phyloP scores from a whole-genome alignment of 495 filamentous ascomycete genomes.

The Neurospora tetrasperma region DNA sequence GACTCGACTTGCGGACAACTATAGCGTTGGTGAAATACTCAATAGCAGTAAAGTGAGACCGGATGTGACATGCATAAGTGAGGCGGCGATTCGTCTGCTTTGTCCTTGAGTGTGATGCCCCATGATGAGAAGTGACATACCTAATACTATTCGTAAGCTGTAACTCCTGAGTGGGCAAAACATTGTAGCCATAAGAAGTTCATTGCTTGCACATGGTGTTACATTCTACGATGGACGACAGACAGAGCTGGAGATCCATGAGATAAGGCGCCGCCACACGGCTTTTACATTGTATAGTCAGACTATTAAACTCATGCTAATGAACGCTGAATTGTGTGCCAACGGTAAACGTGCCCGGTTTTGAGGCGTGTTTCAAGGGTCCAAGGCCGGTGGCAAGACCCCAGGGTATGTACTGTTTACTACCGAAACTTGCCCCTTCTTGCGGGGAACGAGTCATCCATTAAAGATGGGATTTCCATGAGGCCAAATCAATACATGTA shows the following conservation, averaged over 20 bases:
- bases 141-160: neutral
- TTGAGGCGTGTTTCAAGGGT: neutral
- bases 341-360: neutral
- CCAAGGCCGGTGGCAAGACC: neutral
- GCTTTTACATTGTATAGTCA: neutral
- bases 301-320: neutral
- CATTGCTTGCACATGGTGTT: neutral
- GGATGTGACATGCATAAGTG: neutral
- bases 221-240: neutral
- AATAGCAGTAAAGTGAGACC: neutral
- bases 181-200: neutral
- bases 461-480: neutral
- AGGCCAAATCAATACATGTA: neutral
- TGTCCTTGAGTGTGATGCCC: neutral
- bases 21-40: too few relatives aligned
- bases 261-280: neutral
- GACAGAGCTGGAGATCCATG: neutral
- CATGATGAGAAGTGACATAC: too few relatives aligned
- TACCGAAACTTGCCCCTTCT: neutral
- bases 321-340: neutral
- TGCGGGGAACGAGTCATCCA: neutral
- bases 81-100: neutral
- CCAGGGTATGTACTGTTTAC: neutral
- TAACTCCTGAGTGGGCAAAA: neutral
- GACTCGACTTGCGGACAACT: neutral